Evolutionary conservation across 2,329 filamentous ascomycete genomes (phyloP).

Genomic region (Fusarium poae): DNA sequence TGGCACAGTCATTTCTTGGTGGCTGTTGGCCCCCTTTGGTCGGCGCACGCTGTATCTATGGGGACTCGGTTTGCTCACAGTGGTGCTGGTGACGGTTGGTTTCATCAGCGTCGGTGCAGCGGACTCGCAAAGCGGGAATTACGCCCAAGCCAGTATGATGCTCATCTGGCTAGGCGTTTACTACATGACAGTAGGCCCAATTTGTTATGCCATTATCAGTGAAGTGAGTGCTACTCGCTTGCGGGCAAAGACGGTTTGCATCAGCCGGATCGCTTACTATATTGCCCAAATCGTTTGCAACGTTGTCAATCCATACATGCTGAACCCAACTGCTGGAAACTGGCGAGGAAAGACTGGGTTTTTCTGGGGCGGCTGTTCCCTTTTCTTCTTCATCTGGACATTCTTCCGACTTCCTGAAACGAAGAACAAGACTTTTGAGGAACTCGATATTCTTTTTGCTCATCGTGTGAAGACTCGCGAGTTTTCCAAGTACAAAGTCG

Average conservation of each 20-base stretch:
- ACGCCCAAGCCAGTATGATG: constrained; percentile 53
- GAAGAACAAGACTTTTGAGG: constrained; percentile 59
- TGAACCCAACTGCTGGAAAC: constrained; percentile 49
- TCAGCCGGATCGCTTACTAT: constrained; percentile 51
- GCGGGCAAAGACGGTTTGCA: constrained; percentile 56
- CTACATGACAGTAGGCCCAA: constrained; percentile 56
- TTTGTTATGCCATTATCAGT: constrained; percentile 57
- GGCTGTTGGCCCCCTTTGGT: constrained; percentile 30
- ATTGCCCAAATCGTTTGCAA: constrained; percentile 44
- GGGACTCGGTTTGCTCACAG: constrained; percentile 21
- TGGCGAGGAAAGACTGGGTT: constrained; percentile 55
- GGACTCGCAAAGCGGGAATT: constrained; percentile 22
- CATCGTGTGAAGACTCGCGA: constrained; percentile 56
- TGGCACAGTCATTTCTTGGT: constrained; percentile 37
- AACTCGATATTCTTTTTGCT: constrained; percentile 67
- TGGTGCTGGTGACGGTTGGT: constrained; percentile 20
- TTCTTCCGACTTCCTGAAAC: constrained; percentile 66
- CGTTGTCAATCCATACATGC: constrained; percentile 48
- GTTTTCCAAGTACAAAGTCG: constrained; percentile 54
- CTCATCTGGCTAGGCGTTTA: constrained; percentile 58
- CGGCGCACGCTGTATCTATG: constrained; percentile 36
- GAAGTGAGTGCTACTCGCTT: constrained; percentile 56
- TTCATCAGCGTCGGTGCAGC: constrained; percentile 47
- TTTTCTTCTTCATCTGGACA: constrained; percentile 59
- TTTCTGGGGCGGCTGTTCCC: constrained; percentile 56